Conservation (phyloP, 2,329 filamentous ascomycete genomes). For the Ophiocordyceps camponoti-rufipedis region DNA sequence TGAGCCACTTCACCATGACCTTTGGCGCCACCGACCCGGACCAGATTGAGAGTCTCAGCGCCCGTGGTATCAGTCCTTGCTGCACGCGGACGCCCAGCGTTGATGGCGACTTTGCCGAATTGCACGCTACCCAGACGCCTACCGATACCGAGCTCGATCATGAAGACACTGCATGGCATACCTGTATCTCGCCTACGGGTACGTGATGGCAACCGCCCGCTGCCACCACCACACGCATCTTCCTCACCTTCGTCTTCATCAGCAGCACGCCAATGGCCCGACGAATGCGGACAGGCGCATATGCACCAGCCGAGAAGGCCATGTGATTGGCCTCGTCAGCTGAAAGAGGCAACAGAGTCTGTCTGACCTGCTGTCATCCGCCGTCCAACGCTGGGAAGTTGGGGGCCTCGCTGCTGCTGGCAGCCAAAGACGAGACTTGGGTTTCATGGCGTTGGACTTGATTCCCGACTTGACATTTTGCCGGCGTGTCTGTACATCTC, state of each 20-base stretch:
- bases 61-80: slow-evolving; percentile 24
- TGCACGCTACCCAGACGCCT: neutral
- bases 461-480: no score
- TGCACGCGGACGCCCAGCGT: slow-evolving; percentile 21
- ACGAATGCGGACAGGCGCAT: neutral
- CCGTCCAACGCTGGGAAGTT: no score
- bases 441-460: no score
- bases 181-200: no score
- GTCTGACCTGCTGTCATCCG: neutral
- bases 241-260: neutral
- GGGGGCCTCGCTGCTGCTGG: no score
- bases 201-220: neutral
- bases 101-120: slow-evolving; percentile 2
- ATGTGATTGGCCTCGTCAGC: neutral
- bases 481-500: no score
- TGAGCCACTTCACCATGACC: slow-evolving; percentile 25
- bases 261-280: neutral
- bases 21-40: slow-evolving; percentile 20
- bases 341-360: neutral
- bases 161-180: neutral
- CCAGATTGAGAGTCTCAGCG: slow-evolving; percentile 15
- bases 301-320: neutral
- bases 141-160: neutral
- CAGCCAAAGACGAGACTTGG: no score
- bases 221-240: neutral